These are phyloP conservation scores for Colletotrichum cereale DNA, from an alignment of 2,329 filamentous ascomycete species.

Conservation along the genomic window DNA sequence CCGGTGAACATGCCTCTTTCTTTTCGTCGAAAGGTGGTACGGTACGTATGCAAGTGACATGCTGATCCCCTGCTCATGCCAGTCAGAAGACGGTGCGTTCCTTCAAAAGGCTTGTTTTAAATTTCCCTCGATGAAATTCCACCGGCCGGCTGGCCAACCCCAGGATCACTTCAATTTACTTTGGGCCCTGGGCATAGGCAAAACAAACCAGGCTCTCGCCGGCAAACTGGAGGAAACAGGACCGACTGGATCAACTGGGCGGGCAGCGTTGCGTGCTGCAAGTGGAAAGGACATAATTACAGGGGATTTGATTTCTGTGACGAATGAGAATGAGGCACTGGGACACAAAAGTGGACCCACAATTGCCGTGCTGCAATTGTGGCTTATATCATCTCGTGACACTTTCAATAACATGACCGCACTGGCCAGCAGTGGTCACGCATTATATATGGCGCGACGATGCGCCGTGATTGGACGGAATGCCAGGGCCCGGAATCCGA, in stretches of 20 bases:
- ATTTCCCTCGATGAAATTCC: not conserved
- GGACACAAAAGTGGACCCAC: too few species aligned
- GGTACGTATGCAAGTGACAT: not conserved
- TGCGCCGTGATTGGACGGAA: not conserved
- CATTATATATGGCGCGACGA: constrained; percentile 13
- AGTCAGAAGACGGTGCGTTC: not conserved
- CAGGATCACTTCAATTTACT: not conserved
- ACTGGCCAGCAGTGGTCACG: constrained; percentile 10
- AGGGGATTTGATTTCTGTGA: constrained; percentile 13
- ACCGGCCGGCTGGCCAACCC: not conserved
- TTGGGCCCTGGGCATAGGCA: not conserved
- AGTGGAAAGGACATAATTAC: constrained; percentile 14
- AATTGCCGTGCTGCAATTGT: too few species aligned
- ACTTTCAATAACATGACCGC: constrained; percentile 21
- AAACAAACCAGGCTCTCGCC: not conserved
- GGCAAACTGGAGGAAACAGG: not conserved
- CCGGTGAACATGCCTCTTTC: not conserved
- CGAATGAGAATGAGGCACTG: too few species aligned
- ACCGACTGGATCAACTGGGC: constrained; percentile 7
- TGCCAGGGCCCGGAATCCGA: not conserved
- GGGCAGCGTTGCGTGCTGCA: constrained; percentile 16
- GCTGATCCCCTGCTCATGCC: constrained; percentile 11
- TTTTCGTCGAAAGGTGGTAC: not conserved
- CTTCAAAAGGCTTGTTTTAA: constrained; percentile 14
- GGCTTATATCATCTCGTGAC: too few species aligned